Percentiles rank a stretch among this genome's conserved stretches.
These are phyloP conservation scores for Chrysoporthe cubensis DNA, from an alignment of 2,329 filamentous ascomycete species.

Conservation along the genomic window DNA sequence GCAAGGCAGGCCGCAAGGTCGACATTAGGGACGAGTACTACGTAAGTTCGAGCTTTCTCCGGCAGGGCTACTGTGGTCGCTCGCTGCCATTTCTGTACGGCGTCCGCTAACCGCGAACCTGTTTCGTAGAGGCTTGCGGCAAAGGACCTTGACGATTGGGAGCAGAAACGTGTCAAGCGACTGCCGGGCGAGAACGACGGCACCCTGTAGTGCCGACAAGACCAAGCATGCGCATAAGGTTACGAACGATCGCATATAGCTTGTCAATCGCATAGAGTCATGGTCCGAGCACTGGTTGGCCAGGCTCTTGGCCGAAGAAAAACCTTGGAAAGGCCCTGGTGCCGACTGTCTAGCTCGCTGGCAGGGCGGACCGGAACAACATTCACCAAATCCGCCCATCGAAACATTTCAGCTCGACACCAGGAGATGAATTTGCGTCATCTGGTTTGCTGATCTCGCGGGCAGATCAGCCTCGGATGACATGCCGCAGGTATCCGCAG, in stretches of 20 bases:
- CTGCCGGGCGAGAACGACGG: constrained; percentile 90
- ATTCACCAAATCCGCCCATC: background rate
- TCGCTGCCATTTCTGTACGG: background rate
- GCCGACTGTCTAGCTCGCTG: background rate
- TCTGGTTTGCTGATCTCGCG: constrained; percentile 6
- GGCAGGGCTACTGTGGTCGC: background rate
- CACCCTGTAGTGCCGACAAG: constrained; percentile 54
- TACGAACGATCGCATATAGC: background rate
- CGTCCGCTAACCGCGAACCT: constrained; percentile 16
- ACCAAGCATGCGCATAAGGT: background rate
- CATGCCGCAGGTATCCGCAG: constrained; percentile 11
- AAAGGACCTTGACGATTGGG: constrained; percentile 94
- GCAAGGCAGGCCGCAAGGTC: constrained; percentile 70
- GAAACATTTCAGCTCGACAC: constrained; percentile 10
- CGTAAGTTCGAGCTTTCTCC: constrained; percentile 54
- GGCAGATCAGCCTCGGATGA: constrained; percentile 9
- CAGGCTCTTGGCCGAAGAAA: background rate
- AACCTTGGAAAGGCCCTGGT: background rate
- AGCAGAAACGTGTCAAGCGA: constrained; percentile 91
- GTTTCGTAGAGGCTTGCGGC: constrained; percentile 70
- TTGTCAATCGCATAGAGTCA: constrained; percentile 3
- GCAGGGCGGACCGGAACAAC: background rate
- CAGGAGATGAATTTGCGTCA: constrained; percentile 2
- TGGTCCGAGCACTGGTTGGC: background rate
- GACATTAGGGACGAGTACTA: constrained; percentile 88